phyloP scores from a whole-genome alignment of 208 protist species.

The Acanthamoeba healyi region DNA sequence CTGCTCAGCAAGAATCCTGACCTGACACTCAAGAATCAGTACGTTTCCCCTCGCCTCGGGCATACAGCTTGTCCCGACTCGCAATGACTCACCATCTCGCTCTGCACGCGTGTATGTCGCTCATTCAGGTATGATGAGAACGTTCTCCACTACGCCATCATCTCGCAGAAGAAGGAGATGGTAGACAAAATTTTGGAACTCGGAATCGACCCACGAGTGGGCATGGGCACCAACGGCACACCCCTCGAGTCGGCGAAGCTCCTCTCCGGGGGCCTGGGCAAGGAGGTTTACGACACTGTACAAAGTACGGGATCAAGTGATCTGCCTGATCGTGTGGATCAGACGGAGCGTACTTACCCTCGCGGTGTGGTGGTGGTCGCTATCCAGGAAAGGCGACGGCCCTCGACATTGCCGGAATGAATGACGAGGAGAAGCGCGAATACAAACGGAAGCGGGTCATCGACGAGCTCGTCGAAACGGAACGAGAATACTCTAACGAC shows the following conservation, averaged over 20 bases:
- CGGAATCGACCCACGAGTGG: slow-evolving; percentile 37
- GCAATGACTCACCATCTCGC: neutral
- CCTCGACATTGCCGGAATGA: slow-evolving; percentile 55
- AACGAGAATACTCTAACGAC: slow-evolving; percentile 18
- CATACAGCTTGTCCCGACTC: neutral
- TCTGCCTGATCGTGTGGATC: neutral
- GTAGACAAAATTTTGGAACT: slow-evolving; percentile 52
- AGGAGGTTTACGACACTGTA: slow-evolving; percentile 25
- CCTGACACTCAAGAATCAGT: neutral
- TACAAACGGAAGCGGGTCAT: slow-evolving; percentile 17
- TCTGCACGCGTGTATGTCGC: too few species aligned
- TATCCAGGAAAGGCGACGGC: neutral
- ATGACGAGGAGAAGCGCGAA: slow-evolving; percentile 19
- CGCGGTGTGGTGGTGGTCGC: neutral
- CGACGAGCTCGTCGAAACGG: slow-evolving; percentile 55
- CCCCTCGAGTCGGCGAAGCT: slow-evolving; percentile 34
- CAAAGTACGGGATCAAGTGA: slow-evolving; percentile 4
- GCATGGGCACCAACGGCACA: neutral
- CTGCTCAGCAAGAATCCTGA: slow-evolving; percentile 5
- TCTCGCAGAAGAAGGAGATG: neutral
- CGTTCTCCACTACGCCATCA: slow-evolving; percentile 36
- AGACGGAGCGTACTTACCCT: too few species aligned
- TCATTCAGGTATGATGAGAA: slow-evolving; percentile 8
- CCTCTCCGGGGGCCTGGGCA: neutral
- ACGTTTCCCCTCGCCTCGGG: neutral